These are phyloP conservation scores for Lactifluus echinatus DNA, from an alignment of 768 basidiomycete species.

Conservation along the genomic window DNA sequence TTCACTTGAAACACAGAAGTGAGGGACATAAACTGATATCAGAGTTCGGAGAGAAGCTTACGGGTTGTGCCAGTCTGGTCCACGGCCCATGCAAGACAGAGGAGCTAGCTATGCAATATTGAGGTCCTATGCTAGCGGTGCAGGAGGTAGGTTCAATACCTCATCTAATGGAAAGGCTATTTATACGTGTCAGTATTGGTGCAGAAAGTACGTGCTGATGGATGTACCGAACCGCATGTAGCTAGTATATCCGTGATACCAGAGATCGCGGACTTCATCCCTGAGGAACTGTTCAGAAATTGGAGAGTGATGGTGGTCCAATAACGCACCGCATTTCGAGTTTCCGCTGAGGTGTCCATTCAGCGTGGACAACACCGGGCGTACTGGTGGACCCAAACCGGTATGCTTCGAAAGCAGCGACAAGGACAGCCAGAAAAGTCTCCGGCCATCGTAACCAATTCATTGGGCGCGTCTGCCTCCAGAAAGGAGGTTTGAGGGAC, in stretches of 20 bases:
- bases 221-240: slow-evolving; percentile 76
- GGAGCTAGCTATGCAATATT: slow-evolving; percentile 58
- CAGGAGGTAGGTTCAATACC: slow-evolving; percentile 33
- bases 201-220: slow-evolving; percentile 15
- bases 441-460: slow-evolving; percentile 45
- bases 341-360: slow-evolving; percentile 54
- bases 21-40: not conserved
- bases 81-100: slow-evolving; percentile 75
- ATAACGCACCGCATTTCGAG: slow-evolving; percentile 42
- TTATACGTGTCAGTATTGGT: slow-evolving; percentile 8
- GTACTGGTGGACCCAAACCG: slow-evolving; percentile 10
- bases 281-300: slow-evolving; percentile 29
- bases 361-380: slow-evolving; percentile 13
- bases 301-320: not conserved
- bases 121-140: not conserved
- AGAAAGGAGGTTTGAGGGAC: slow-evolving; percentile 1
- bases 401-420: slow-evolving; percentile 31
- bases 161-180: slow-evolving; percentile 82
- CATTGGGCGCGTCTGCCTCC: slow-evolving; percentile 24
- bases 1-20: slow-evolving; percentile 32
- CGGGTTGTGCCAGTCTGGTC: slow-evolving; percentile 83
- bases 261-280: slow-evolving; percentile 64
- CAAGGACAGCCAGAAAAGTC: slow-evolving; percentile 34
- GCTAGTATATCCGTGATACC: slow-evolving; percentile 84
- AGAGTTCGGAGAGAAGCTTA: slow-evolving; percentile 32